These are phyloP conservation scores for Dunaliella sp. DNA, from an alignment of 139 green algal species.

Conservation along the genomic window DNA sequence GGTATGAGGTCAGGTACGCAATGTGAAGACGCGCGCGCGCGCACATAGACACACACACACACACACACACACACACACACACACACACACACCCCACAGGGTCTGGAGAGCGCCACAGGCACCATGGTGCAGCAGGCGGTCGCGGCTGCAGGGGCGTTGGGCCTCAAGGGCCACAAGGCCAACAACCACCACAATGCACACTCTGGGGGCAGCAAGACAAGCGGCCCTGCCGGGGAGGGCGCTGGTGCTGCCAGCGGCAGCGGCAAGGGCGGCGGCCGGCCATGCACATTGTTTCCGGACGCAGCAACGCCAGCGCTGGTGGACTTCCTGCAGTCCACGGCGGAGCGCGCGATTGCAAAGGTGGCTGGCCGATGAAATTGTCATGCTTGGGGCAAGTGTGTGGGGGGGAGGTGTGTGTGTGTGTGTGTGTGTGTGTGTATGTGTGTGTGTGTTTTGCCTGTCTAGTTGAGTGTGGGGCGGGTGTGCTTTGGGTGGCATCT, in stretches of 20 bases:
- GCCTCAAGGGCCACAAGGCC: too few species aligned
- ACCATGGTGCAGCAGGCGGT: slow-evolving; percentile 11
- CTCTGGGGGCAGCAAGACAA: neutral
- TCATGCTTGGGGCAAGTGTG: too few species aligned
- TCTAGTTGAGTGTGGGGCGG: neutral
- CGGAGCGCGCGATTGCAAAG: slow-evolving; percentile 25
- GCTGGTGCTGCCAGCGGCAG: neutral
- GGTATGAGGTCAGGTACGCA: neutral
- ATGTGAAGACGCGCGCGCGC: too few species aligned
- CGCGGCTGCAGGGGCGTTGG: neutral
- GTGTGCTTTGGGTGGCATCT: neutral
- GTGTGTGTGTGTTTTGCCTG: neutral
- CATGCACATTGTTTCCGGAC: slow-evolving; percentile 13
- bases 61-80: too few species aligned
- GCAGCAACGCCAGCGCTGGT: slow-evolving; percentile 39
- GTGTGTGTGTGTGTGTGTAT: neutral
- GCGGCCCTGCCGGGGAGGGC: neutral
- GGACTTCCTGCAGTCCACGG: slow-evolving; percentile 29
- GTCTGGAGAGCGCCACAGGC: slow-evolving; percentile 19
- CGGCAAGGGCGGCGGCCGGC: slow-evolving; percentile 5
- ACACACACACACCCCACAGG: too few species aligned
- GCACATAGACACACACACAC: too few species aligned
- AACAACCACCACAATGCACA: too few species aligned
- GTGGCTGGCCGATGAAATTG: slow-evolving; percentile 13
- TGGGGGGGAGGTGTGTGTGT: too few species aligned